A percentile compares a stretch with the other conserved stretches of the same genome.
Conservation (phyloP, 768 basidiomycete genomes). For the Thelephora aurantiotincta region DNA sequence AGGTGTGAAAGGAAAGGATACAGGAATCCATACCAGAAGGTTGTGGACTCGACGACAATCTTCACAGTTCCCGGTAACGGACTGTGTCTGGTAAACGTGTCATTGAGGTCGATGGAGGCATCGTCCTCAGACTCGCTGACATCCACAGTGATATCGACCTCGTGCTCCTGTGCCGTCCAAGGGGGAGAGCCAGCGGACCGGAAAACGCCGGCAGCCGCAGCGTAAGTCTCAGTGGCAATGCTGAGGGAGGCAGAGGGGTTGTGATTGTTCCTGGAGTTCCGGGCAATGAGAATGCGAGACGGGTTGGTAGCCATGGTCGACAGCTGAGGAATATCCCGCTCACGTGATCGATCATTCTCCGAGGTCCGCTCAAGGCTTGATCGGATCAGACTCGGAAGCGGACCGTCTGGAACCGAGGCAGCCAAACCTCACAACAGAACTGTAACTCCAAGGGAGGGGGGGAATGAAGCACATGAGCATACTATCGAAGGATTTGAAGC, state of each 20-base stretch:
- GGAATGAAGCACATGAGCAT: too few species aligned
- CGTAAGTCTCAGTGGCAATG: constrained; percentile 79
- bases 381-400: too few species aligned
- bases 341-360: background rate
- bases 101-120: constrained; percentile 60
- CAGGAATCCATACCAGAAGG: constrained; percentile 54
- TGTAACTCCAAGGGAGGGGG: too few species aligned
- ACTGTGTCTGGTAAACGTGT: constrained; percentile 57
- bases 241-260: constrained; percentile 71
- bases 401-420: too few species aligned
- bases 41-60: constrained; percentile 77
- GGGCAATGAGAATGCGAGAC: constrained; percentile 79
- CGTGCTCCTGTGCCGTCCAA: constrained; percentile 67
- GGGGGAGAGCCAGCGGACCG: constrained; percentile 68
- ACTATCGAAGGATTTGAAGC: too few species aligned
- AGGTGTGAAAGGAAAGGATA: background rate
- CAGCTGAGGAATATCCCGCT: background rate
- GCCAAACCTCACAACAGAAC: too few species aligned
- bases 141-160: constrained; percentile 52
- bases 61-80: constrained; percentile 79
- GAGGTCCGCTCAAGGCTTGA: too few species aligned
- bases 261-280: constrained; percentile 64
- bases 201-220: constrained; percentile 75
- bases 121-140: constrained; percentile 53
- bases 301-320: constrained; percentile 53